Evolutionary conservation across 192 early-diverging fungal genomes (phyloP).

Genomic region (Umbelopsis isabellina): DNA sequence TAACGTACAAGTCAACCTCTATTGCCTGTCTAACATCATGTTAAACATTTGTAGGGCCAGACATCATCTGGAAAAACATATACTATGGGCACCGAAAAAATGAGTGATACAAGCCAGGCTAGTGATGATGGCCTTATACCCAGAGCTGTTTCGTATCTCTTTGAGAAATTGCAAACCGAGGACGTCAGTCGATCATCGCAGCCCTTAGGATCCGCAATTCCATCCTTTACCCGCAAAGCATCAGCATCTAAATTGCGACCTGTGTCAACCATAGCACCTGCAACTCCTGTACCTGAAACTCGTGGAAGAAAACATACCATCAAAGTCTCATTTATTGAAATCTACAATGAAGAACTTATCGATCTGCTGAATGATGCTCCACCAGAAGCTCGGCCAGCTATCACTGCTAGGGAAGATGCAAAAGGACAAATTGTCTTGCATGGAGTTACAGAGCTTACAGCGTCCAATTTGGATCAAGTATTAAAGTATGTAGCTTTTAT

Average conservation of each 20-base stretch:
- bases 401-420: slow-evolving; percentile 83
- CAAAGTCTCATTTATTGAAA: slow-evolving; percentile 89
- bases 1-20: not conserved
- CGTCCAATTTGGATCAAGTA: slow-evolving; percentile 69
- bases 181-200: not conserved
- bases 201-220: not conserved
- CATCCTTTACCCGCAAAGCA: not conserved
- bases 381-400: slow-evolving; percentile 57
- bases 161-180: slow-evolving; percentile 12
- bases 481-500: slow-evolving; percentile 53
- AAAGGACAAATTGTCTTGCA: slow-evolving; percentile 85
- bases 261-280: not conserved
- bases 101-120: slow-evolving; percentile 18
- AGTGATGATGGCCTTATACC: slow-evolving; percentile 1
- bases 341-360: slow-evolving; percentile 98
- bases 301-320: slow-evolving; percentile 42
- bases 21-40: not conserved
- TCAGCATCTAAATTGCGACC: slow-evolving; percentile 5
- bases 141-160: slow-evolving; percentile 7
- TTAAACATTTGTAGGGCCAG: slow-evolving; percentile 55
- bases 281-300: not conserved
- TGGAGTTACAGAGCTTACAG: slow-evolving; percentile 78
- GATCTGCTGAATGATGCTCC: slow-evolving; percentile 79
- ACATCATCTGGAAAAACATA: slow-evolving; percentile 95
- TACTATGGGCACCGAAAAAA: slow-evolving; percentile 85